Percentiles rank a stretch among this genome's conserved stretches.
Conservation (phyloP, 2,329 filamentous ascomycete genomes). For the Trichoderma cornu-damae region DNA sequence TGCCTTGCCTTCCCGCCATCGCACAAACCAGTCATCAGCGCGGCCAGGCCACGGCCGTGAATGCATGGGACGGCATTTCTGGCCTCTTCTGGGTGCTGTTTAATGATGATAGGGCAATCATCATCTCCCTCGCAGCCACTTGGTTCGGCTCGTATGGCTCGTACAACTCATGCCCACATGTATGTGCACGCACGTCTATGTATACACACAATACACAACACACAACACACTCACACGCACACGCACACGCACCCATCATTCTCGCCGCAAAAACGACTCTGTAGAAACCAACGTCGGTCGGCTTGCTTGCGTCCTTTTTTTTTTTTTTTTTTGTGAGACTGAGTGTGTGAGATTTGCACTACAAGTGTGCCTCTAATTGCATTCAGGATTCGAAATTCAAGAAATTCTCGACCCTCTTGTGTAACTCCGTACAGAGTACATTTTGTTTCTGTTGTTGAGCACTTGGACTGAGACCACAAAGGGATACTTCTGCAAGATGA, state of each 20-base stretch:
- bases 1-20: neutral
- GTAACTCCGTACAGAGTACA: neutral
- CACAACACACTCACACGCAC: neutral
- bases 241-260: too few relatives aligned
- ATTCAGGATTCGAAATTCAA: neutral
- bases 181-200: neutral
- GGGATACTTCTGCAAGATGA: neutral
- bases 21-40: neutral
- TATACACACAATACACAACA: neutral
- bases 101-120: too few relatives aligned
- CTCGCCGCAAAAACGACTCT: neutral
- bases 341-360: neutral
- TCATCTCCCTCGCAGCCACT: neutral
- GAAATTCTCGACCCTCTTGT: neutral
- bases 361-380: neutral
- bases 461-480: neutral
- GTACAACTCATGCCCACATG: neutral
- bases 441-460: neutral
- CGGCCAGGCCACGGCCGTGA: neutral
- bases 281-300: slow-evolving; percentile 1
- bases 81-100: neutral
- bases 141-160: too few relatives aligned
- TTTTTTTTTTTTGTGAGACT: too few relatives aligned
- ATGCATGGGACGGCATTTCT: neutral
- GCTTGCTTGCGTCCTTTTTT: neutral